phyloP scores from a whole-genome alignment of 768 basidiomycete genomes.

The Rhizopogon sp. region DNA sequence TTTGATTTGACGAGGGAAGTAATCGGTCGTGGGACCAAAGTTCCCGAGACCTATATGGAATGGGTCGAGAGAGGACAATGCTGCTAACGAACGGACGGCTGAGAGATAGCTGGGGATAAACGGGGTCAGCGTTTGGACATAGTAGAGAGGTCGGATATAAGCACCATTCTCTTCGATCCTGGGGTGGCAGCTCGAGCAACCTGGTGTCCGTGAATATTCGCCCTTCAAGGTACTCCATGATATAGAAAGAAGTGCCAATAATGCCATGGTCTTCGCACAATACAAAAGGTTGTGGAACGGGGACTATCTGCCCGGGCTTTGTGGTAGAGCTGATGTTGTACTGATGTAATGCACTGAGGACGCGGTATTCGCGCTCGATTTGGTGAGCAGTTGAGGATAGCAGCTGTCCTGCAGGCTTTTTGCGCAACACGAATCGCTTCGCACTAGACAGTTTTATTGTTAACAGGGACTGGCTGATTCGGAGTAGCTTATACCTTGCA shows the following conservation, averaged over 20 bases:
- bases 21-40: constrained; percentile 72
- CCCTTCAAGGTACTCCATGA: constrained; percentile 95
- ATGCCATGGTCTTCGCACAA: constrained; percentile 76
- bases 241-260: constrained; percentile 88
- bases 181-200: constrained; percentile 62
- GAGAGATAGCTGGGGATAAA: constrained; percentile 62
- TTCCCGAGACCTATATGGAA: constrained; percentile 57
- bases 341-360: constrained; percentile 70
- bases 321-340: constrained; percentile 60
- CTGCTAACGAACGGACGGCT: constrained; percentile 64
- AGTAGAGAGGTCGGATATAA: constrained; percentile 11
- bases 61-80: constrained; percentile 62
- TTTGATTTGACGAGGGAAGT: constrained; percentile 93
- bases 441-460: constrained; percentile 30
- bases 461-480: neutral
- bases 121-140: neutral
- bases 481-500: constrained; percentile 43
- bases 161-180: constrained; percentile 69
- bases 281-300: constrained; percentile 79
- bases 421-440: constrained; percentile 77
- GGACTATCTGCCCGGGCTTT: constrained; percentile 50
- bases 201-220: constrained; percentile 86
- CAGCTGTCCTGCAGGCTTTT: constrained; percentile 86
- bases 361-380: constrained; percentile 87
- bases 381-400: constrained; percentile 92